These are phyloP conservation scores for thale cress (Arabidopsis thaliana) DNA, from an alignment of 345 rosid genomes.

Conservation along the genomic window DNA sequence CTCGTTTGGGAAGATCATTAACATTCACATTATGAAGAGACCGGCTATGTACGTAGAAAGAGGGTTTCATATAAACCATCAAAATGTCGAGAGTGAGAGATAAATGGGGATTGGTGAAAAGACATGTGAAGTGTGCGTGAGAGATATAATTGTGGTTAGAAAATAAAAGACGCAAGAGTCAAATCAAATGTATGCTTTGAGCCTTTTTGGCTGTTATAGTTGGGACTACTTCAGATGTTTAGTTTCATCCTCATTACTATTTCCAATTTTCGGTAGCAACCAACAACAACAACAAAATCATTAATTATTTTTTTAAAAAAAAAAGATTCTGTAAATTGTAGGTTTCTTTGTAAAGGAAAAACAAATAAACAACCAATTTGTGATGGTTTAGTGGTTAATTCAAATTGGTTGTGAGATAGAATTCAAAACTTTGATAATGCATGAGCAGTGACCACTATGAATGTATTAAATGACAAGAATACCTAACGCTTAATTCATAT, in stretches of 20 bases:
- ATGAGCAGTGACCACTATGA: neutral
- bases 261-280: constrained; percentile 12
- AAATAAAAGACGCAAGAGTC: constrained; percentile 8
- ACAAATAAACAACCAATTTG: too few relatives aligned
- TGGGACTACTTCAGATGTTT: constrained; percentile 6
- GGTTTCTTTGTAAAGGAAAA: neutral
- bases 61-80: neutral
- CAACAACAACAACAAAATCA: neutral
- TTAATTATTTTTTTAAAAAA: neutral
- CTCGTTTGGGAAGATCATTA: constrained; percentile 2
- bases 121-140: constrained; percentile 8
- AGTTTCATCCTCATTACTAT: neutral
- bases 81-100: neutral
- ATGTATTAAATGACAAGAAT: neutral
- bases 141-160: constrained; percentile 2
- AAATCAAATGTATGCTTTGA: constrained; percentile 15
- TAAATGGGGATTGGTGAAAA: neutral
- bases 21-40: constrained; percentile 1
- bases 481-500: neutral
- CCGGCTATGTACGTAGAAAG: neutral
- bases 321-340: neutral
- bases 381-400: too few relatives aligned
- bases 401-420: too few relatives aligned
- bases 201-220: constrained; percentile 17
- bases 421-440: too few relatives aligned